Conservation (phyloP, 768 basidiomycete species). For the Rhizopogon salebrosus region DNA sequence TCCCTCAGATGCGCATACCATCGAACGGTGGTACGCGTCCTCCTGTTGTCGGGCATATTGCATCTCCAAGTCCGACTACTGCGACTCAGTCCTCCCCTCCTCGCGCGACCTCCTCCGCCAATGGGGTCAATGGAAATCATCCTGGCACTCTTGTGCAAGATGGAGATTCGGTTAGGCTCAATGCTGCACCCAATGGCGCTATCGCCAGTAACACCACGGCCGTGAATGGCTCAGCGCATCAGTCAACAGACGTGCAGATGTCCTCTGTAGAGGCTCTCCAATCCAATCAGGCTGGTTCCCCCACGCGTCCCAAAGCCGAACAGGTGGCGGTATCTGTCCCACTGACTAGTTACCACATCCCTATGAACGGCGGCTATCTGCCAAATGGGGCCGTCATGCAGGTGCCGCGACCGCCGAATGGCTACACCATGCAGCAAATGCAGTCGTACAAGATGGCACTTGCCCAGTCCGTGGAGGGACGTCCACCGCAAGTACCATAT, state of each 20-base stretch:
- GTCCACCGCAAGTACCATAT: conserved; percentile 31
- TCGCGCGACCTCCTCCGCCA: conserved; percentile 22
- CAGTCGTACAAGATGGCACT: conserved; percentile 56
- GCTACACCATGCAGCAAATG: conserved; percentile 52
- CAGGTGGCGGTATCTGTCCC: conserved; percentile 33
- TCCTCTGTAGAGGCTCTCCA: conserved; percentile 17
- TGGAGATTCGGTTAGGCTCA: conserved; percentile 28
- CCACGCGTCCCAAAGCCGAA: conserved; percentile 45
- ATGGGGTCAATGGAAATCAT: conserved; percentile 34
- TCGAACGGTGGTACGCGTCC: conserved; percentile 54
- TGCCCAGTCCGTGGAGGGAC: conserved; percentile 30
- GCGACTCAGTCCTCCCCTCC: conserved; percentile 28
- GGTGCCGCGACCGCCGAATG: conserved; percentile 31
- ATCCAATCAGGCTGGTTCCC: conserved; percentile 26
- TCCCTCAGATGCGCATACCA: conserved; percentile 59
- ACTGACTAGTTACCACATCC: conserved; percentile 45
- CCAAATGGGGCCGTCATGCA: conserved; percentile 30
- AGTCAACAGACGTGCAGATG: conserved; percentile 9
- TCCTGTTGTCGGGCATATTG: conserved; percentile 32
- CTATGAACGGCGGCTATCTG: conserved; percentile 35
- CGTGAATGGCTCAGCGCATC: conserved; percentile 24
- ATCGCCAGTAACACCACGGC: conserved; percentile 25
- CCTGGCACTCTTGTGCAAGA: conserved; percentile 34
- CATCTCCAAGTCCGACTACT: conserved; percentile 20
- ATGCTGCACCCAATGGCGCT: conserved; percentile 13